Evolutionary conservation across 2,329 filamentous ascomycete genomes (phyloP), one percentile per base, ranked within the genome.

Genomic region (Alternaria triticimaculans): DNA sequence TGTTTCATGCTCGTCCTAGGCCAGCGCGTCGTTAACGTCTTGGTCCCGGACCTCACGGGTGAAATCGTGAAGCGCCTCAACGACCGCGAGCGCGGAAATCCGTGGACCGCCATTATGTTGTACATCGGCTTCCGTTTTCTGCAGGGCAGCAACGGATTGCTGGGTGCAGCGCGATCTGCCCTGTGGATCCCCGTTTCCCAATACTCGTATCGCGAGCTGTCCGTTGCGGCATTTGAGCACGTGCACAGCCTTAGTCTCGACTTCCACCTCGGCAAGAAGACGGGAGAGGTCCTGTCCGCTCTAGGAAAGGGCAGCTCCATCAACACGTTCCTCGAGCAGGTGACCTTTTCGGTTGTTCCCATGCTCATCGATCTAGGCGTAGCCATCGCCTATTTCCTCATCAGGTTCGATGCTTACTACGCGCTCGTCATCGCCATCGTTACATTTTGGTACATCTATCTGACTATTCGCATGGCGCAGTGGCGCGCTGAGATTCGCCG

Each of bases 111-210:
- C 56, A 92, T 97, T 54, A 86, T 87, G 58, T 81, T 97, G 10
- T 93, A 96, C 79, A 91, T 97, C 64, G 70, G 89, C 41, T 93
- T 89, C 75, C 90, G 93, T 71, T 87, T 94, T 76, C 86, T 98
- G 15, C 96, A 98, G 80, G 96, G 96, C 3, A 90, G 89, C 56
- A 96, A 95, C 63, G 96, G 96, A 20, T 83, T 98, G 50, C 86
- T 99, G 33, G 94, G 94, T 8, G 95, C 93, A 2, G 74, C 92
- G 33, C 88, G 96, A 67, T 91, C 93, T 21, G 89, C 93, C 37
- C 84, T 99, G 33, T 99, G 96, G 96, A 96, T 99, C 55, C 95
- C 96, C 0, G 94, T 99, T 61, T 93, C 94, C 37, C 96, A 99
- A 79, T 97, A 98, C 80, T 97, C 95, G 0, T 99, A 97, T 81